Evolutionary conservation across 306 rosid species (phyloP), one percentile per base, ranked within the genome.

Genomic region (Luffa acutangula): DNA sequence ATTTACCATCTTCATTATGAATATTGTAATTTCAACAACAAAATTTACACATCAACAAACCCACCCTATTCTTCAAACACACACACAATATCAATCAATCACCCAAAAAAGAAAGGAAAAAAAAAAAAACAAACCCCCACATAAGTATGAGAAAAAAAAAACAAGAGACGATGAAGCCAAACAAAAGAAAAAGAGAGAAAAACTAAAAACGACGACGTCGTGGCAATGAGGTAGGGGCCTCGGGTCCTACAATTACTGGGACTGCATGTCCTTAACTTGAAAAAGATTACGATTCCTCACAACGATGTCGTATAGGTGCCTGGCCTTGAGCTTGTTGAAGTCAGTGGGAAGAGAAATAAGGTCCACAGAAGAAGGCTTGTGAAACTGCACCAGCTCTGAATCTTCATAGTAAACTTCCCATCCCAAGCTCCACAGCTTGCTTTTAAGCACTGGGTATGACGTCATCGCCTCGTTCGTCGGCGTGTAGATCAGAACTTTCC

Each of bases 261-360:
- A 48, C 82, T 87, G 89, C 89, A 88, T 87, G 80, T 96, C 99
- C 64, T 93, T 85, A 48, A 96, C 97, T 84, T 93, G 88, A n/a
- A 96, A 96, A 75, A 81, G 52, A 86, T 93, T 89, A 37, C 87
- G 91, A 79, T 96, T 96, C 87, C 91, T 96, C 64, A 96, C 98
- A 15, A 96, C 99, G 63, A 96, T 90, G 85, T 96, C 99, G 62
- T 80, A 96, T 96, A 96, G 90, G 89, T 96, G 97, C 89, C 93
- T 88, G 88, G 96, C 81, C 86, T 86, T 96, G 86, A 96, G 80
- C 86, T 60, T 88, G 88, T 41, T 82, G 86, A 96, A 96, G 70
- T 96, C 98, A 34, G 56, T 80, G 0, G 99, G 99, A 21, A 96
- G 94, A 3, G 99, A 93, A 82, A 96, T 91, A 41, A 96, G 96